phyloP scores from a whole-genome alignment of 305 asterid genomes.

The Fraxinus greggii region DNA sequence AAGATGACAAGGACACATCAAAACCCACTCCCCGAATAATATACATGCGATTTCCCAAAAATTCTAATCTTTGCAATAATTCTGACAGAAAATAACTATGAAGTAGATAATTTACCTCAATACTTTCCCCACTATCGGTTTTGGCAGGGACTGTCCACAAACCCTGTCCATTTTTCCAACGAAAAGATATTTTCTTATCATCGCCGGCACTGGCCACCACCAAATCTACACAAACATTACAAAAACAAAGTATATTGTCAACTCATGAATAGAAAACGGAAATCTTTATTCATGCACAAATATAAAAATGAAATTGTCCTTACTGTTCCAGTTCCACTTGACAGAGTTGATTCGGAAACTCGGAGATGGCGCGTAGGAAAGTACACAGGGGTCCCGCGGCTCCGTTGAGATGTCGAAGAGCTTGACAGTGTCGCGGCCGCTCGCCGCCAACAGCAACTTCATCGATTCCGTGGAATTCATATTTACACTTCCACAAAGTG shows the following conservation, averaged over 20 bases:
- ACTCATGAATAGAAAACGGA: slow-evolving; percentile 2
- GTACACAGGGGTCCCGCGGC: slow-evolving; percentile 82
- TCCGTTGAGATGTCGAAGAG: slow-evolving; percentile 84
- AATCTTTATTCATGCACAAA: slow-evolving; percentile 7
- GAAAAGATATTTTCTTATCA: slow-evolving; percentile 71
- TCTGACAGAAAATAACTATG: background rate
- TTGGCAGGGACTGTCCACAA: slow-evolving; percentile 85
- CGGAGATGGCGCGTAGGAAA: slow-evolving; percentile 74
- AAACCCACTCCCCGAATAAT: background rate
- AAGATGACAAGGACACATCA: background rate
- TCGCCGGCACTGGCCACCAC: slow-evolving; percentile 97
- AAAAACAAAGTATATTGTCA: background rate
- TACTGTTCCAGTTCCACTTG: slow-evolving; percentile 98
- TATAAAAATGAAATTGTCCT: slow-evolving; percentile 22
- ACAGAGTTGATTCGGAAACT: slow-evolving; percentile 76
- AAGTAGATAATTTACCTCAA: slow-evolving; percentile 62
- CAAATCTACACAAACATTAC: slow-evolving; percentile 49
- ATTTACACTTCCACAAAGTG: slow-evolving; percentile 17
- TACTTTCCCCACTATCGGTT: slow-evolving; percentile 58
- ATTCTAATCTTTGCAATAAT: background rate
- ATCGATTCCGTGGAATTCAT: slow-evolving; percentile 52
- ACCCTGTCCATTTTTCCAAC: slow-evolving; percentile 81
- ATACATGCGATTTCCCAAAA: background rate
- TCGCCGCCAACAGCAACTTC: slow-evolving; percentile 63
- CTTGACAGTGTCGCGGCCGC: slow-evolving; percentile 93